Percentiles rank a stretch among this genome's conserved stretches.
Conservation (phyloP, 1,139 yeast species). For the Sugiyamaella novakii region DNA sequence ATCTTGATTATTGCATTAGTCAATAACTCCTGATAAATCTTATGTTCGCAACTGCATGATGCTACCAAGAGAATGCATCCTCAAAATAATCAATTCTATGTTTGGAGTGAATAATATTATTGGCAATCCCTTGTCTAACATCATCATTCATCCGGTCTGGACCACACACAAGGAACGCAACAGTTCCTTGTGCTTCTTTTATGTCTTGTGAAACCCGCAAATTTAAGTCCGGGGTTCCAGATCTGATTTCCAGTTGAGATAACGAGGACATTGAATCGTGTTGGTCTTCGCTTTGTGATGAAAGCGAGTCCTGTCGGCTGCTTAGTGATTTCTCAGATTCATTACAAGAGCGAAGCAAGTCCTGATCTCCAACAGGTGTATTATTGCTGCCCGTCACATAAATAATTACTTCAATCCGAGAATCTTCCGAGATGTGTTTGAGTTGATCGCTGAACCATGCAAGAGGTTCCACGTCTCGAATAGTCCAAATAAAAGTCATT, state of each 20-base stretch:
- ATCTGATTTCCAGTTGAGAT: conserved; percentile 1
- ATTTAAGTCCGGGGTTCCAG: conserved; percentile 46
- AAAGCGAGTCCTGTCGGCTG: background rate
- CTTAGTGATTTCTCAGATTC: background rate
- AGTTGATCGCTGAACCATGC: conserved; percentile 29
- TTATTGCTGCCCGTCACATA: conserved; percentile 9
- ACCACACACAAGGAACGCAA: conserved; percentile 32
- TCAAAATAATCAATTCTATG: conserved; percentile 42
- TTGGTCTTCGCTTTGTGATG: conserved; percentile 1
- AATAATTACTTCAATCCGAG: conserved; percentile 22
- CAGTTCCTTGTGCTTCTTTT: conserved; percentile 19
- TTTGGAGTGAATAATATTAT: conserved; percentile 23
- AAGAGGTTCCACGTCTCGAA: conserved; percentile 24
- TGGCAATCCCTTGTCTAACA: conserved; percentile 48
- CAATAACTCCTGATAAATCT: no score
- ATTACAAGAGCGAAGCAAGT: background rate
- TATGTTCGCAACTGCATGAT: no score
- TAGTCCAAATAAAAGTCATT: conserved; percentile 29
- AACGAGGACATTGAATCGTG: conserved; percentile 1
- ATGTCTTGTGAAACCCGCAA: conserved; percentile 32
- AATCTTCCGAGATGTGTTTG: conserved; percentile 21
- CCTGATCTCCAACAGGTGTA: background rate
- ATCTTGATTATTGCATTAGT: no score
- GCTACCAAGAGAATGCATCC: conserved; percentile 45
- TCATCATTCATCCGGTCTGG: conserved; percentile 35